These are phyloP conservation scores for Botrytis galanthina DNA, from an alignment of 2,329 filamentous ascomycete genomes.

Conservation along the genomic window DNA sequence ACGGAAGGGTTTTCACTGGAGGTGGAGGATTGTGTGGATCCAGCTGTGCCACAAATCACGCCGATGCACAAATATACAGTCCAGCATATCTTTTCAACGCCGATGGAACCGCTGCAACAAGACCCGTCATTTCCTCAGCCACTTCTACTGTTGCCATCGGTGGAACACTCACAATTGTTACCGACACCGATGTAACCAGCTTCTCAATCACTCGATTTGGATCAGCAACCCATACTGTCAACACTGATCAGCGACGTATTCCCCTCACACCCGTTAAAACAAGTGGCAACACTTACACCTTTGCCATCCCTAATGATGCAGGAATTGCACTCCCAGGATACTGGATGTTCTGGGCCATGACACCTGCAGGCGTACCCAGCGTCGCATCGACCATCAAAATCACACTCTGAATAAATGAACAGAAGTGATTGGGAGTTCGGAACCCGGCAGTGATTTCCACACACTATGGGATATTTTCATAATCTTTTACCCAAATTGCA, in stretches of 20 bases:
- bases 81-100: constrained; percentile 54
- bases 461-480: neutral
- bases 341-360: constrained; percentile 54
- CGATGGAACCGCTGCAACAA: constrained; percentile 42
- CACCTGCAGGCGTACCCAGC: constrained; percentile 47
- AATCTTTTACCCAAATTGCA: neutral
- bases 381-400: constrained; percentile 34
- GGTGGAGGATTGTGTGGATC: constrained; percentile 54
- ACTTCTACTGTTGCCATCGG: constrained; percentile 38
- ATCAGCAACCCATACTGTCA: constrained; percentile 53
- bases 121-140: constrained; percentile 45
- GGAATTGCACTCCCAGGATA: constrained; percentile 53
- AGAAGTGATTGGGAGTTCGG: neutral
- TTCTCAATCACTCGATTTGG: constrained; percentile 50
- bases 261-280: constrained; percentile 40
- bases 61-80: constrained; percentile 54
- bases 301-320: constrained; percentile 47
- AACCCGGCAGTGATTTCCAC: neutral
- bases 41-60: constrained; percentile 47
- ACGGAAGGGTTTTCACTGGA: constrained; percentile 50
- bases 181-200: constrained; percentile 33
- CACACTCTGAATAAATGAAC: neutral
- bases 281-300: constrained; percentile 39
- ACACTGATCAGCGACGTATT: constrained; percentile 57
- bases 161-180: constrained; percentile 38